Evolutionary conservation across 345 rosid genomes (phyloP).

Genomic region (Salix koriyanagi): DNA sequence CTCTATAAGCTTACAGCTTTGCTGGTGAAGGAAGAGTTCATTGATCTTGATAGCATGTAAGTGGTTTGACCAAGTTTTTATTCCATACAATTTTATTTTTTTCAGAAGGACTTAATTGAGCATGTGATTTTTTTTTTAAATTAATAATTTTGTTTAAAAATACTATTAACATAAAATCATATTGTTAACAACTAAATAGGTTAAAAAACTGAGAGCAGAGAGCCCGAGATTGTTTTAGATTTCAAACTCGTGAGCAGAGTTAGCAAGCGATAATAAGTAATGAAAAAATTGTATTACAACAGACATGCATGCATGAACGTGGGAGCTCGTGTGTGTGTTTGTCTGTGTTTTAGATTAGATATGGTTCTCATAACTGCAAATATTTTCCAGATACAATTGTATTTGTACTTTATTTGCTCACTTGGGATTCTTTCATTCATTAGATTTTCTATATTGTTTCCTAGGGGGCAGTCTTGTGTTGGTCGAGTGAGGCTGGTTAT

Average conservation of each 20-base stretch:
- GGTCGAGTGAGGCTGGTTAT: not conserved
- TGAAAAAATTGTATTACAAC: no score
- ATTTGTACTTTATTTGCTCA: not conserved
- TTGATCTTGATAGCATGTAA: conserved; percentile 93
- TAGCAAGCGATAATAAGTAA: no score
- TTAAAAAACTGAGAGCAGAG: no score
- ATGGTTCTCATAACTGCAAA: no score
- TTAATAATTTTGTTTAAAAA: not conserved
- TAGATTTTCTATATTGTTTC: not conserved
- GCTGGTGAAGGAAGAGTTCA: conserved; percentile 85
- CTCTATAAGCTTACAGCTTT: conserved; percentile 89
- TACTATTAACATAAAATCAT: no score
- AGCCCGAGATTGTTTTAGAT: no score
- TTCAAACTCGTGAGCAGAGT: no score
- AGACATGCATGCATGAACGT: no score
- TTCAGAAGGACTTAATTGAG: not conserved
- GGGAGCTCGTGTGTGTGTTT: no score
- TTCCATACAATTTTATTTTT: not conserved
- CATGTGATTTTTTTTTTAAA: not conserved
- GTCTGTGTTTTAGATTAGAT: no score
- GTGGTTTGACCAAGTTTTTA: conserved; percentile 22
- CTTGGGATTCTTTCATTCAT: not conserved
- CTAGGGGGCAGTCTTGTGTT: not conserved
- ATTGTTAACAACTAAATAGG: no score
- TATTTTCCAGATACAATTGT: no score